Conservation (phyloP, 805 yeast species). For the Wickerhamomyces canadensis region DNA sequence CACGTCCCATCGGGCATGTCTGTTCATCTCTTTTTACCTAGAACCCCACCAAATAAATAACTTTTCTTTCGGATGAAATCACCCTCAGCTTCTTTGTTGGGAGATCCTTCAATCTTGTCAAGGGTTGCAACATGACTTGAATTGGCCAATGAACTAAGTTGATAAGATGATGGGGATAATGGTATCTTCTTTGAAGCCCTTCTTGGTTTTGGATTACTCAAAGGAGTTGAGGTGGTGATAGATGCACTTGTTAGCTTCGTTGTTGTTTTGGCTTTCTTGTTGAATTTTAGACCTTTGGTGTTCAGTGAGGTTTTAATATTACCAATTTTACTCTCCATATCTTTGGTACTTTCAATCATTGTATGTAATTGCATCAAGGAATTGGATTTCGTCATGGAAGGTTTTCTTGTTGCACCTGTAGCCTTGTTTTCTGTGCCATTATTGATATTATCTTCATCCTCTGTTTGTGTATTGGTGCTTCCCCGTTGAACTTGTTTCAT, state of each 20-base stretch:
- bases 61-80: not conserved
- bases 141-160: constrained; percentile 16
- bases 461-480: no score
- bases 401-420: not conserved
- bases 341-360: constrained; percentile 25
- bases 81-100: constrained; percentile 12
- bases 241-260: constrained; percentile 17
- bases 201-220: constrained; percentile 1
- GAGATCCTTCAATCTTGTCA: constrained; percentile 22
- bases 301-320: constrained; percentile 21
- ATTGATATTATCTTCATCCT: no score
- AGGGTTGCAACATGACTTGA: constrained; percentile 4
- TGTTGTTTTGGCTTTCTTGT: constrained; percentile 15
- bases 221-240: constrained; percentile 19
- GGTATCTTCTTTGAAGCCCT: constrained; percentile 14
- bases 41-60: constrained; percentile 4
- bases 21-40: not conserved
- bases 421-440: no score
- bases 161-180: constrained; percentile 21
- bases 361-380: constrained; percentile 26
- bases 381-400: constrained; percentile 19
- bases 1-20: no score
- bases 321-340: constrained; percentile 24
- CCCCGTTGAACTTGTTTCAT: not conserved
- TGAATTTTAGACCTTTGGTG: constrained; percentile 8